phyloP scores from a whole-genome alignment of 2,329 filamentous ascomycete species.

The Trichophyton equinum region DNA sequence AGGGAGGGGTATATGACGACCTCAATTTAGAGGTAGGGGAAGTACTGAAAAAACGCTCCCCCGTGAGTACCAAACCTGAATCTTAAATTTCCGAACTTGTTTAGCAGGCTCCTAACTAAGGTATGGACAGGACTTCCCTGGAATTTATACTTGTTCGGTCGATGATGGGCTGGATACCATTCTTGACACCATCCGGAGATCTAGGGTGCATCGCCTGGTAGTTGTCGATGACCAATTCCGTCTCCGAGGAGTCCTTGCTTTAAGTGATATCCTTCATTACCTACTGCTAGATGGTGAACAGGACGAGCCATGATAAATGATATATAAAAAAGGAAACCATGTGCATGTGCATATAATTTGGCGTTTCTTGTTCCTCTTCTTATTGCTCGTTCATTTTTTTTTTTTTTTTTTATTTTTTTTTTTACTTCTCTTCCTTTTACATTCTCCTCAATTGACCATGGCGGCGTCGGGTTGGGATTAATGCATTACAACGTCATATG shows the following conservation, averaged over 20 bases:
- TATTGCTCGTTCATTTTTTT: neutral
- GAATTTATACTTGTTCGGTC: slow-evolving; percentile 90
- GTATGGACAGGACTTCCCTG: slow-evolving; percentile 60
- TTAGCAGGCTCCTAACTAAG: neutral
- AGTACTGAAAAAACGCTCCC: slow-evolving; percentile 70
- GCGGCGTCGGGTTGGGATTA: neutral
- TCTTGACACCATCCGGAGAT: slow-evolving; percentile 92
- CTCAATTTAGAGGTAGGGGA: slow-evolving; percentile 76
- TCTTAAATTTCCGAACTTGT: neutral
- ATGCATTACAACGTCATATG: neutral
- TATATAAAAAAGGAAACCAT: neutral
- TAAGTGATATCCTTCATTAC: slow-evolving; percentile 95
- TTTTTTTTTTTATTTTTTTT: too few species aligned
- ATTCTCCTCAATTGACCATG: neutral
- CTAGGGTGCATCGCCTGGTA: slow-evolving; percentile 81
- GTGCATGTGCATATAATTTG: slow-evolving; percentile 4
- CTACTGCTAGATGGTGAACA: slow-evolving; percentile 71
- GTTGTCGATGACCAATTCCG: slow-evolving; percentile 83
- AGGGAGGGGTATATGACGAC: slow-evolving; percentile 85
- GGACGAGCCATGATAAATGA: slow-evolving; percentile 32
- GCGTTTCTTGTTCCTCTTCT: neutral
- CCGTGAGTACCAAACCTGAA: slow-evolving; percentile 38
- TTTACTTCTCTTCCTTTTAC: neutral
- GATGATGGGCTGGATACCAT: slow-evolving; percentile 89
- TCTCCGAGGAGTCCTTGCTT: slow-evolving; percentile 76